Base-by-base conservation (phyloP, 257 asterid genomes). In the Pogostemon cablin region DNA sequence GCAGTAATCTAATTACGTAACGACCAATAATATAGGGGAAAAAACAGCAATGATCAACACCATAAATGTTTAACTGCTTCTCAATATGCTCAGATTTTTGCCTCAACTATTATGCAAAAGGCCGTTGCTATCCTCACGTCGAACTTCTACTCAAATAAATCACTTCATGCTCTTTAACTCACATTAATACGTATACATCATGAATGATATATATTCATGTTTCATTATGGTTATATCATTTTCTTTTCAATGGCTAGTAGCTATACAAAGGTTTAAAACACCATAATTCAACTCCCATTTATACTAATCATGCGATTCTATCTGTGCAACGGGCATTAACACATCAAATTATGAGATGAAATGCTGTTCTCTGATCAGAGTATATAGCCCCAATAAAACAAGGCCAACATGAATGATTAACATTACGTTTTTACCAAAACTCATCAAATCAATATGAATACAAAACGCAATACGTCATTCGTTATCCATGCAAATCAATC, bases 401-500 rank as follows among this genome's bases (percentile, higher is more conserved):
- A 37, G 32, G 1, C 32, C 32, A 25, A 25, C 32, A 25, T 25
- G 32, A 25, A 25, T 25, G 32, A 38, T 12, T 37, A 46, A 25
- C 20, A 20, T 53, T 53, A 1, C 17, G 37, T 6, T 34, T 3
- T 3, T 67, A 37, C 50, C 72, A 52, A 3, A 39, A 3, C 38
- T 6, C 40, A 39, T 65, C 62, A 52, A 67, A 67, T 11, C 17
- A 11, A 3, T 11, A 38, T 32, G 8, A 5, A 4, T 35, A 65
- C 40, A 35, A 56, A 11, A 56, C 42, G 34, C 10, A 56, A 43
- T 39, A 10, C 47, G 2, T 11, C 40, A 9, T 8, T 54, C 39
- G 1, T 69, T 7, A 58, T 38, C 7, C 53, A 60, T 69, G 56
- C 70, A 52, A 58, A 59, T 67, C 49, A 35, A 44, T 49, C 57